phyloP scores from a whole-genome alignment of 768 basidiomycete genomes.

The Ramaria rubella region DNA sequence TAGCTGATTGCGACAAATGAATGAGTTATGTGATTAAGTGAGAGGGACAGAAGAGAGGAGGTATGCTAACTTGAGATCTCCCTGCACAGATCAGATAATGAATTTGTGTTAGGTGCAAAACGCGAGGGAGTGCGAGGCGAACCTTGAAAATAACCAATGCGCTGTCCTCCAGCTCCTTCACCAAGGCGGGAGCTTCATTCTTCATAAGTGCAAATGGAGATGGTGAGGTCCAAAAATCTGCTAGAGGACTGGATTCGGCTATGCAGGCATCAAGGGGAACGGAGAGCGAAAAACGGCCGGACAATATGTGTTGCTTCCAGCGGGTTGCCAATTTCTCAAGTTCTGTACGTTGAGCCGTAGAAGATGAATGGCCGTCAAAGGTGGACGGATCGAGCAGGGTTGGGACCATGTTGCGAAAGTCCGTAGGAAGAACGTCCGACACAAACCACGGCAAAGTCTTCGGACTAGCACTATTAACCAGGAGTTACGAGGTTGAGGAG shows the following conservation, averaged over 20 bases:
- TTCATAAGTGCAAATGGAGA: constrained; percentile 75
- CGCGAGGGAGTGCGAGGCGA: constrained; percentile 4
- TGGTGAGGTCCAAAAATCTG: constrained; percentile 67
- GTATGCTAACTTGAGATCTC: constrained; percentile 80
- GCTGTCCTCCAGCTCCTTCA: constrained; percentile 44
- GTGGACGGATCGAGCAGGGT: constrained; percentile 49
- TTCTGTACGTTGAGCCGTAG: constrained; percentile 30
- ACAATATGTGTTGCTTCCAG: constrained; percentile 66
- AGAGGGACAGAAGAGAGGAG: background rate
- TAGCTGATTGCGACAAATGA: constrained; percentile 41
- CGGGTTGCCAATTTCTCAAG: constrained; percentile 57
- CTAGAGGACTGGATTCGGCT: constrained; percentile 38
- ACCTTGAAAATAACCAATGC: constrained; percentile 84
- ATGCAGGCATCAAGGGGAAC: constrained; percentile 54
- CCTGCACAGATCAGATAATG: constrained; percentile 34
- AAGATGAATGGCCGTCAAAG: constrained; percentile 41
- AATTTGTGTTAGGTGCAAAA: constrained; percentile 1
- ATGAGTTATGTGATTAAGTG: background rate
- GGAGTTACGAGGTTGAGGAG: background rate
- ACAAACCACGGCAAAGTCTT: constrained; percentile 98
- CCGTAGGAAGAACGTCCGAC: constrained; percentile 84
- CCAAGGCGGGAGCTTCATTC: constrained; percentile 43
- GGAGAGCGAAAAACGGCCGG: constrained; percentile 66
- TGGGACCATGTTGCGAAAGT: constrained; percentile 59
- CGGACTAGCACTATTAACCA: constrained; percentile 44